Base-by-base conservation (phyloP, 768 basidiomycete species). In the Hydnomerulius pinastri region DNA sequence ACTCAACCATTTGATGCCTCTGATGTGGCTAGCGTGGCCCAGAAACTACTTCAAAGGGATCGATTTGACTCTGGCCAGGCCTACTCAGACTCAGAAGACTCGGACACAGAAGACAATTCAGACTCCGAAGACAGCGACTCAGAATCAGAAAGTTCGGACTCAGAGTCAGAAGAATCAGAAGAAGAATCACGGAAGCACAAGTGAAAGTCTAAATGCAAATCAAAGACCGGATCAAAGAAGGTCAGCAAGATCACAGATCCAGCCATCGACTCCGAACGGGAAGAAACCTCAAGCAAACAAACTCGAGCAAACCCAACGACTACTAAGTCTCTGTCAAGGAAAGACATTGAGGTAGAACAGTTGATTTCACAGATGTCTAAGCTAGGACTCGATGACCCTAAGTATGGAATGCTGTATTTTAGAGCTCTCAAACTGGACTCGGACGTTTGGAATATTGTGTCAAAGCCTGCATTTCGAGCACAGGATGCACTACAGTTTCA, bases 381-480 rank as follows among this genome's bases (percentile, higher is more conserved):
- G 12, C 56, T 59, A 55, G 37, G 37, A 12, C 1, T 56, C 1
- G 52, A 56, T n/a, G 58, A 59, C 30, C 32, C 48, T 4, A 50
- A 51, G 27, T 59, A 59, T 48, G 37, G 52, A 17, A 33, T 50
- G 1, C 28, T 46, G 1, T 56, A 48, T 40, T n/a, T 48, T 33
- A 42, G 44, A n/a, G 51, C 48, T 1, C 43, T 55, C 40, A 48
- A 46, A 3, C 29, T 55, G 46, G 57, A 55, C 43, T 9, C n/a
- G n/a, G 36, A 18, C 13, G 47, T 46, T 13, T 20, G 21, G 15
- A 24, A 44, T 17, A 33, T 45, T 13, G 51, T 56, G 4, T 38
- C 24, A 27, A 13, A 20, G 30, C 56, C 39, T 13, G 17, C 5
- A 9, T 17, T 45, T 18, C n/a, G 23, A n/a, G 12, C 4, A 8